These are phyloP conservation scores for Hericium rajendrae DNA, from an alignment of 768 basidiomycete genomes.

Conservation along the genomic window DNA sequence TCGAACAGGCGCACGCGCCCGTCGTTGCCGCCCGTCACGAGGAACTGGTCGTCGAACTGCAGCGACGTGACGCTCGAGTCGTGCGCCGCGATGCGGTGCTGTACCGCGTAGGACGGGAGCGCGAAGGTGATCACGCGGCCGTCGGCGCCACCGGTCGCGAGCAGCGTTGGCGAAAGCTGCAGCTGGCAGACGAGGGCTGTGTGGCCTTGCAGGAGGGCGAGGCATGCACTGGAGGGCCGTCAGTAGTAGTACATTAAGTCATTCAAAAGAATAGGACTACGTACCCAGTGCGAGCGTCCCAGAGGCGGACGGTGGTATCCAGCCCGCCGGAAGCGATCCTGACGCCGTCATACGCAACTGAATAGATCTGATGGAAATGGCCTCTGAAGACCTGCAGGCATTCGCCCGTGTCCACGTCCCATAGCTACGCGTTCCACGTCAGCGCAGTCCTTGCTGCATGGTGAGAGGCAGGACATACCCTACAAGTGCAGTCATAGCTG, in stretches of 20 bases:
- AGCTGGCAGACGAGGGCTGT: conserved; percentile 14
- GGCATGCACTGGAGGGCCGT: conserved; percentile 5
- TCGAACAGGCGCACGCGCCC: conserved; percentile 73
- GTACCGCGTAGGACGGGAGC: conserved; percentile 16
- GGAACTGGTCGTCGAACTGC: conserved; percentile 75
- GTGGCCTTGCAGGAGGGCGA: conserved; percentile 13
- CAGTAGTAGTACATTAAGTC: neutral
- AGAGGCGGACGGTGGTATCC: conserved; percentile 96
- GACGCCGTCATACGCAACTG: conserved; percentile 81
- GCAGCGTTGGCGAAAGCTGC: conserved; percentile 44
- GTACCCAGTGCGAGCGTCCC: conserved; percentile 78
- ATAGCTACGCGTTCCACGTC: conserved; percentile 24
- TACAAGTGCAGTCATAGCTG: conserved; percentile 84
- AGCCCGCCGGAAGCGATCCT: conserved; percentile 92
- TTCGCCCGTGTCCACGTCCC: conserved; percentile 62
- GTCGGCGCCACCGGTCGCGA: conserved; percentile 87
- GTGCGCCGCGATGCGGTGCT: conserved; percentile 77
- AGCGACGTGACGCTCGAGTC: conserved; percentile 80
- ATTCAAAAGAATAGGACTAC: conserved; percentile 16
- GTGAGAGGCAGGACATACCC: conserved; percentile 35
- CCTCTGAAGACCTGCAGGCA: conserved; percentile 44
- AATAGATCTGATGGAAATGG: conserved; percentile 90
- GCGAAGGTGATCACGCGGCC: conserved; percentile 71
- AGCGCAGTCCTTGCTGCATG: neutral
- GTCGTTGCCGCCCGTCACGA: conserved; percentile 81